Base-by-base conservation (phyloP, 2,329 filamentous ascomycete genomes). In the Zymoseptoria ardabiliae region DNA sequence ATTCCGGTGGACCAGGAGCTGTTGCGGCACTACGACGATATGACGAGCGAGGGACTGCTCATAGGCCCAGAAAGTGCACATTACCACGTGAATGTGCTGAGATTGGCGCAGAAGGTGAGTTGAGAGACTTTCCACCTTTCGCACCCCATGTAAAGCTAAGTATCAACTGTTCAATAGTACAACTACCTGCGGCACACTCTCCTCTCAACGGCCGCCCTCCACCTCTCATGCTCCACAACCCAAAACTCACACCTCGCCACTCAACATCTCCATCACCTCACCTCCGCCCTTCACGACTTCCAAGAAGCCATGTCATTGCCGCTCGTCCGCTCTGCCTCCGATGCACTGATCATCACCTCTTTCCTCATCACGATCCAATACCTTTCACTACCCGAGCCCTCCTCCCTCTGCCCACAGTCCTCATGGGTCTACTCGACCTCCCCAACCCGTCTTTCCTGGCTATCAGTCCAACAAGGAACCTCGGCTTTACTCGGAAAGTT, bases 381-480 rank as follows among this genome's bases (percentile, higher is more conserved):
- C 13, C 57, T 61, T 22, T 48, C 54, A 13, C 28, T 50, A 35
- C 54, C 41, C 7, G 25, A 59, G 11, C 10, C 19, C 28, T 19
- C 23, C 19, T 22, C 41, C 20, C 35, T 17, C 35, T n/a, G 13
- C 7, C 35, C 58, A n/a, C 3, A 49, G 17, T 28, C 54, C n/a
- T 59, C 60, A 10, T 59, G 60, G 60, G 41, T 61, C 5, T 57
- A 51, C 25, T 57, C 60, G 7, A 53, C 48, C 30, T 48, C 54
- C 17, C 60, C 60, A 4, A 23, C 52, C 13, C 55, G 60, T 20
- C 51, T 61, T n/a, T 50, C 25, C 51, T 61, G 60, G 60, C 55
- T 61, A 28, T 57, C 54, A 17, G 50, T 61, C 17, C 60, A 61
- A 19, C 60, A 61, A 55, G 60, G 60, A 17, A 58, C 56, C 54